A percentile compares a stretch with the other conserved stretches of the same genome.
Conservation (phyloP, 805 yeast genomes). For the Kodamaea restingae region DNA sequence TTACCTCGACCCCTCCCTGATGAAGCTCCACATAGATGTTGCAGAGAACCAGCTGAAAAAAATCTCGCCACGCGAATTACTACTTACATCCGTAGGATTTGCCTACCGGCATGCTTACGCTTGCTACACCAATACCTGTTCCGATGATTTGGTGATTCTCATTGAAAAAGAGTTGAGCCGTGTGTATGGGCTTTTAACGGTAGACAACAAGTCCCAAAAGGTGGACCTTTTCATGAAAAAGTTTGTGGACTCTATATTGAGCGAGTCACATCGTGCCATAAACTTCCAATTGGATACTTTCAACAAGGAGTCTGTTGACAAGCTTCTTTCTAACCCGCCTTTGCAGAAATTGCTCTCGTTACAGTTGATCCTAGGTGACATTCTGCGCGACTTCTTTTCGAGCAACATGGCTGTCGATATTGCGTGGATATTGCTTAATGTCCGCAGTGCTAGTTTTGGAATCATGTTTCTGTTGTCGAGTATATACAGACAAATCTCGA, state of each 20-base stretch:
- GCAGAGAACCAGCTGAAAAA: conserved; percentile 15
- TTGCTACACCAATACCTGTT: conserved; percentile 60
- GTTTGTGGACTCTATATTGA: conserved; percentile 43
- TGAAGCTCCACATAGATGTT: conserved; percentile 18
- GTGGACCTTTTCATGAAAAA: conserved; percentile 14
- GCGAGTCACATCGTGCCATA: conserved; percentile 72
- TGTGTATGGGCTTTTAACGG: conserved; percentile 6
- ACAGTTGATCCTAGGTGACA: conserved; percentile 61
- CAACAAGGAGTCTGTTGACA: conserved; percentile 71
- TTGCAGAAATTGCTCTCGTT: conserved; percentile 67
- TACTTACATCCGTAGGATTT: conserved; percentile 52
- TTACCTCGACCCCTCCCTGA: conserved; percentile 15
- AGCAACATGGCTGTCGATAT: conserved; percentile 34
- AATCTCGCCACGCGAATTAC: conserved; percentile 28
- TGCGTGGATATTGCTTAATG: conserved; percentile 62
- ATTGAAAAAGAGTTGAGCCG: conserved; percentile 45
- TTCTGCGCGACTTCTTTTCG: conserved; percentile 22
- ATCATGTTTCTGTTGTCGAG: conserved; percentile 58
- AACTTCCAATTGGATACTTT: conserved; percentile 63
- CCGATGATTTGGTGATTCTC: conserved; percentile 66
- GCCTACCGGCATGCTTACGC: conserved; percentile 67
- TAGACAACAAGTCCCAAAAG: conserved; percentile 6
- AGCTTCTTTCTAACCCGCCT: conserved; percentile 71
- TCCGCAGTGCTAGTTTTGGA: conserved; percentile 69
- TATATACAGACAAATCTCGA: conserved; percentile 61